These are phyloP conservation scores for Suillus luteus DNA, from an alignment of 768 basidiomycete species.

Conservation along the genomic window DNA sequence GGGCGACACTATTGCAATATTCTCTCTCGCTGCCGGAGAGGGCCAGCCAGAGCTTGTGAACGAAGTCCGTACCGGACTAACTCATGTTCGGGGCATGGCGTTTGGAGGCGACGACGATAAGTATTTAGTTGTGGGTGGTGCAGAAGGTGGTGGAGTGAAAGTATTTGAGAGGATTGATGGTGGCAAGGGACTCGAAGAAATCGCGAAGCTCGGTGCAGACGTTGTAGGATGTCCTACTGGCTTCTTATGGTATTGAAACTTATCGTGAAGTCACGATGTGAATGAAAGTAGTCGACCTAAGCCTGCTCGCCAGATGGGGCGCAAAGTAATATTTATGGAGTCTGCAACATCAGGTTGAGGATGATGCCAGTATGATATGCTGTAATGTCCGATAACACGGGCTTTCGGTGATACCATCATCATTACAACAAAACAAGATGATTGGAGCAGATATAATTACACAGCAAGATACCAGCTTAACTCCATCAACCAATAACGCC, in stretches of 20 bases:
- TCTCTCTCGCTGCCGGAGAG: conserved; percentile 49
- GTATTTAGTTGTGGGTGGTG: conserved; percentile 69
- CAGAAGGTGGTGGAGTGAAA: conserved; percentile 64
- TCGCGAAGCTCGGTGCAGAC: conserved; percentile 44
- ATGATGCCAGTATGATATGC: not conserved
- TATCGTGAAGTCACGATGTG: not conserved
- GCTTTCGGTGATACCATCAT: not conserved
- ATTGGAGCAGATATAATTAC: not conserved
- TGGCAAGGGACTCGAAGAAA: conserved; percentile 53
- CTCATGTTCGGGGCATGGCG: conserved; percentile 67
- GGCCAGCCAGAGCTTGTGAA: conserved; percentile 50
- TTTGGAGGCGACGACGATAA: conserved; percentile 63
- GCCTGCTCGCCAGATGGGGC: not conserved
- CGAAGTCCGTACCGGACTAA: conserved; percentile 70
- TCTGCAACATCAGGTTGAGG: not conserved
- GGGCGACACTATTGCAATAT: conserved; percentile 76
- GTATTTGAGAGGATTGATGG: conserved; percentile 67
- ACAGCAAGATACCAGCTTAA: not conserved
- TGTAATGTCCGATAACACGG: not conserved
- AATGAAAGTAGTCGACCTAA: not conserved
- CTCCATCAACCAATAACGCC: conserved; percentile 40
- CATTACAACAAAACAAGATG: not conserved
- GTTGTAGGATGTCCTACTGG: conserved; percentile 39
- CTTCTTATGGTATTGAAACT: conserved; percentile 40
- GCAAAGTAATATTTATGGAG: not conserved